Base-by-base conservation (phyloP, 2,329 filamentous ascomycete species). In the Fusarium xyrophilum region DNA sequence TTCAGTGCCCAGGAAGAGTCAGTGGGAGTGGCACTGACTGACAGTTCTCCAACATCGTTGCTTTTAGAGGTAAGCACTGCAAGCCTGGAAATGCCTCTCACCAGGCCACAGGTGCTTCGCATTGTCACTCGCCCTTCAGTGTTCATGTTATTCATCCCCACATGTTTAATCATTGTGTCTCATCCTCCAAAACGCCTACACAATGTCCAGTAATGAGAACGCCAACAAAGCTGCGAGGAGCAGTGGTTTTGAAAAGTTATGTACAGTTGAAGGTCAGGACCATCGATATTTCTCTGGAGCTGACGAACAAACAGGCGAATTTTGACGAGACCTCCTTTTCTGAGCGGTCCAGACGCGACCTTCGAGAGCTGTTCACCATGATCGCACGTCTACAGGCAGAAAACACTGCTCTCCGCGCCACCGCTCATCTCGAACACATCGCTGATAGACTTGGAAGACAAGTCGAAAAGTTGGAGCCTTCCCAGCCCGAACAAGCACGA, bases 141-240 rank as follows among this genome's bases (percentile, higher is more conserved):
- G 23, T 25, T 25, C 23, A 25, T 25, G 23, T 25, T 25, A 25
- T 25, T 25, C 23, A 25, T 25, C 23, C 23, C 4, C 23, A 25
- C 23, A 25, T 25, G 23, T 25, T 25, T 25, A 25, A 25, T 25
- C 23, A 25, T 25, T 25, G 6, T 6, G 23, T 25, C 23, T 25
- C 23, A 25, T 25, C 23, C 23, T 25, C 23, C n/a, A 19, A 9
- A 14, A 19, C 7, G 6, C 10, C 8, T 21, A 12, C n/a, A 47
- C 5, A 9, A 48, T 33, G 44, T 1, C 8, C 0, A 21, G 28
- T 19, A 7, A 17, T 10, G 12, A 13, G 21, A 33, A 19, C 28
- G 8, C 15, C 44, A 23, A 19, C 5, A 23, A 14, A 0, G 11
- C 6, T 5, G 4, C 9, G 9, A 13, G 19, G 4, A 9, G 8